These are phyloP conservation scores for Lipomyces yamanashiensis DNA, from an alignment of 805 yeast species.

Conservation along the genomic window DNA sequence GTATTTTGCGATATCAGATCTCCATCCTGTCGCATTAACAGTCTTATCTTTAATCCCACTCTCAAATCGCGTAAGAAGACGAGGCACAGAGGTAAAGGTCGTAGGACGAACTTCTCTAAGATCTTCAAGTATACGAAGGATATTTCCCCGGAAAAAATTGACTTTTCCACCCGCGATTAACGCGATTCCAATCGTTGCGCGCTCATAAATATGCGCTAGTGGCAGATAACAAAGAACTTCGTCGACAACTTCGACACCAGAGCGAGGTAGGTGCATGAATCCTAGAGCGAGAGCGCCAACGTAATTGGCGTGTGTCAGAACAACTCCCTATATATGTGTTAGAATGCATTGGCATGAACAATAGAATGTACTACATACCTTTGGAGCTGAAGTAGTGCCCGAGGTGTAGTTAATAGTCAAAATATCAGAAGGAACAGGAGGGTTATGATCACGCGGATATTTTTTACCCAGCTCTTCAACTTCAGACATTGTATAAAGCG, in stretches of 20 bases:
- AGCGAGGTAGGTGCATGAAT: conserved; percentile 31
- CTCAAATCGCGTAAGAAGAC: conserved; percentile 66
- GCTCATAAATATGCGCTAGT: conserved; percentile 62
- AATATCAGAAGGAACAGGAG: conserved; percentile 58
- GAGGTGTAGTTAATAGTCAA: conserved; percentile 74
- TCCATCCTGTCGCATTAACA: conserved; percentile 52
- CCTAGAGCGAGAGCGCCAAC: conserved; percentile 54
- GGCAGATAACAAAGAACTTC: conserved; percentile 53
- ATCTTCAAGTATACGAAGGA: conserved; percentile 61
- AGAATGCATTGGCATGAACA: not conserved
- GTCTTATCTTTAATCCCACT: conserved; percentile 59
- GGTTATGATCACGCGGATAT: conserved; percentile 53
- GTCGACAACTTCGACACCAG: conserved; percentile 42
- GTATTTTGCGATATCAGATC: conserved; percentile 49
- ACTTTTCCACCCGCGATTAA: conserved; percentile 55
- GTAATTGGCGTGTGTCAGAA: conserved; percentile 56
- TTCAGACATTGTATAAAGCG: conserved; percentile 44
- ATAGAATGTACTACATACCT: conserved; percentile 39
- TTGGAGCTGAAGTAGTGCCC: conserved; percentile 77
- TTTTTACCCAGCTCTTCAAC: conserved; percentile 51
- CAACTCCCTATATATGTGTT: conserved; percentile 54
- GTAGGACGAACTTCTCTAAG: conserved; percentile 60
- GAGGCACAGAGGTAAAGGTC: conserved; percentile 62
- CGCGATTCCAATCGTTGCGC: conserved; percentile 53
- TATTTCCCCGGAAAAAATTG: conserved; percentile 61